Evolutionary conservation across 2,329 filamentous ascomycete genomes (phyloP), one percentile per base, ranked within the genome.

Genomic region (Alternaria arborescens): DNA sequence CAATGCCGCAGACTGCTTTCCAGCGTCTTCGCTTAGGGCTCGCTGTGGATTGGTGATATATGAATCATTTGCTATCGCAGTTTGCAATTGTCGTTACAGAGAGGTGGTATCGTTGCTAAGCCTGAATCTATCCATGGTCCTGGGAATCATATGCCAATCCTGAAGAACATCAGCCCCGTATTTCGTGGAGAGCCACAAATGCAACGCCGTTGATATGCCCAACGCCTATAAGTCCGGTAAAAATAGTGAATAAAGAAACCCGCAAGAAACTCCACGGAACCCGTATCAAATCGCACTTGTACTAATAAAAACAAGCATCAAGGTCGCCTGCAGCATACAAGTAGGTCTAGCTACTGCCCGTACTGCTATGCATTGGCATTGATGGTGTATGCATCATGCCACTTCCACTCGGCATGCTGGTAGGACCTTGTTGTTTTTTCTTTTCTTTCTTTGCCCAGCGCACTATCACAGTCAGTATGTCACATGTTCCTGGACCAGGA

Each of bases 391-490:
- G 72, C 46, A 65, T 66, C 53, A 55, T 66, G 41, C 57, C 20
- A 24, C 30, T 58, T 46, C 57, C 43, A 32, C 56, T 67, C 10
- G 62, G 64, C 32, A 69, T 67, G 20, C 58, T 67, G 4, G 60
- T 62, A 22, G 66, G 54, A 26, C 62, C 63, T 43, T 78, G 74
- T 30, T 79, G 76, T 54, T 79, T 82, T 71, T 93, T 94, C 84
- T 95, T 95, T 75, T 95, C 92, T 75, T 92, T 93, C 73, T 87
- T 87, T 4, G 85, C 84, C 85, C 85, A 87, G 44, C 85, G 82
- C 69, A 87, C 84, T 86, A 65, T 40, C 50, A 51, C 61, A 50
- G 43, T 74, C 51, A 75, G 71, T 47, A 64, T n/a, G 16, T 1
- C 8, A 36, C 16, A 14, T 10, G 24, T 4, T 22, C 3, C 10